A percentile compares a stretch with the other conserved stretches of the same genome.
Evolutionary conservation across 176 grass and related monocot genomes (phyloP).

Genomic region (Zizania latifolia): DNA sequence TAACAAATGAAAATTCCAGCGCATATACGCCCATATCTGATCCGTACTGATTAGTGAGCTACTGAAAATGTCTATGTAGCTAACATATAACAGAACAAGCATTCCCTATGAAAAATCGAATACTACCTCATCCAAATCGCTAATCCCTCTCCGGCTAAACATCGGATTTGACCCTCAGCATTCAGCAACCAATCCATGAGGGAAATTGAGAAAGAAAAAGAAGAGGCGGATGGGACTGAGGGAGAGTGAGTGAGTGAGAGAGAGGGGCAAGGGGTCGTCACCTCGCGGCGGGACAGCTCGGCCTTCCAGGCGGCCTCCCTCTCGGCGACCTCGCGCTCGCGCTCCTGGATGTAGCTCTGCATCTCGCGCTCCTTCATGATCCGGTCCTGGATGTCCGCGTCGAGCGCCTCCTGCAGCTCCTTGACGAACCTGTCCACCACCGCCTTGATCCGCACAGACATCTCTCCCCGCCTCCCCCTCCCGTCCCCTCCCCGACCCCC

Average conservation of each 20-base stretch:
- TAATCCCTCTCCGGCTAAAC: no score
- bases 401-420: slow-evolving; percentile 92
- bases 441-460: slow-evolving; percentile 96
- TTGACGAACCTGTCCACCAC: slow-evolving; percentile 96
- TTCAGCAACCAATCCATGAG: no score
- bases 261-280: neutral
- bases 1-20: neutral
- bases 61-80: no score
- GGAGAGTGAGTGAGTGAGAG: neutral
- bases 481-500: neutral
- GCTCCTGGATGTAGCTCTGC: slow-evolving; percentile 99
- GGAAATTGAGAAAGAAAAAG: neutral
- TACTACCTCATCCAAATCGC: no score
- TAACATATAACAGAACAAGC: no score
- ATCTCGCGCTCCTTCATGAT: slow-evolving; percentile 99
- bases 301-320: slow-evolving; percentile 96
- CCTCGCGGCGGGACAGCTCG: slow-evolving; percentile 96
- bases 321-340: slow-evolving; percentile 97
- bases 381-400: slow-evolving; percentile 95
- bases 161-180: no score
- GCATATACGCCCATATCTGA: neutral
- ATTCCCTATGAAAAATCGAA: no score
- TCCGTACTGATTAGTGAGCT: neutral
- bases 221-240: neutral
- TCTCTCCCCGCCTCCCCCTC: slow-evolving; percentile 17